Percentiles rank a stretch among this genome's conserved stretches.
Conservation (phyloP, 2,329 filamentous ascomycete genomes). For the Colletotrichum lindemuthianum region DNA sequence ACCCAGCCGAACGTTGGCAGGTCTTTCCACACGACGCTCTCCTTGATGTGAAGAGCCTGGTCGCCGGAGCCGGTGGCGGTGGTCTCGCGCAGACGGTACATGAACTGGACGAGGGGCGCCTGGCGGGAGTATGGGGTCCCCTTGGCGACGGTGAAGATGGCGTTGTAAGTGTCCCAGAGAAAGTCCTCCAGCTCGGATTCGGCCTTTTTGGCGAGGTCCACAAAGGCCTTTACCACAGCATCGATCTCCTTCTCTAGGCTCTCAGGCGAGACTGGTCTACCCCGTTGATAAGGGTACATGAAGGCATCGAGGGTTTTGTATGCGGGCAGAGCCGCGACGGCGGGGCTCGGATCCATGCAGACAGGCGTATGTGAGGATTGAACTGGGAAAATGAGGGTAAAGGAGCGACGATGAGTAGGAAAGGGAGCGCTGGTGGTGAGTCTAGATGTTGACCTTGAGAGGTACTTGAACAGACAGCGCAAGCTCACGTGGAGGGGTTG, state of each 20-base stretch:
- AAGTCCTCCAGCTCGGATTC: conserved; percentile 32
- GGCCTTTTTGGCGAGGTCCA: conserved; percentile 15
- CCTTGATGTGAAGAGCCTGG: conserved; percentile 36
- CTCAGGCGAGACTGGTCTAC: neutral
- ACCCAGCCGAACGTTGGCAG: conserved; percentile 42
- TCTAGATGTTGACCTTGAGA: neutral
- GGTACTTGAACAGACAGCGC: neutral
- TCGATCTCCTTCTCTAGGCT: conserved; percentile 4
- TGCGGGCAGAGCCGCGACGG: conserved; percentile 21
- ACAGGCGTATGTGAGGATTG: accelerated
- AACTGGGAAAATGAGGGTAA: neutral
- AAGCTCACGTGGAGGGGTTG: conserved; percentile 28
- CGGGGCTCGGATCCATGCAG: conserved; percentile 9
- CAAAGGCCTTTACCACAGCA: conserved; percentile 33
- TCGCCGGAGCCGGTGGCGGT: conserved; percentile 34
- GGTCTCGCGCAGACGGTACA: conserved; percentile 36
- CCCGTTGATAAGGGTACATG: no score
- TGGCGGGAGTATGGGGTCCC: conserved; percentile 38
- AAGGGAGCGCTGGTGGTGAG: neutral
- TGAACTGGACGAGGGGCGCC: conserved; percentile 38
- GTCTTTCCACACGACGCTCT: conserved; percentile 41
- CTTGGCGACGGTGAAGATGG: conserved; percentile 39
- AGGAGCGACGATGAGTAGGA: no score
- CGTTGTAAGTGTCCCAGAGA: conserved; percentile 39
- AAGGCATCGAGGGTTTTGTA: conserved; percentile 27